A percentile compares a stretch with the other conserved stretches of the same genome.
phyloP scores from a whole-genome alignment of 805 yeast species.

The Saturnispora bothae region DNA sequence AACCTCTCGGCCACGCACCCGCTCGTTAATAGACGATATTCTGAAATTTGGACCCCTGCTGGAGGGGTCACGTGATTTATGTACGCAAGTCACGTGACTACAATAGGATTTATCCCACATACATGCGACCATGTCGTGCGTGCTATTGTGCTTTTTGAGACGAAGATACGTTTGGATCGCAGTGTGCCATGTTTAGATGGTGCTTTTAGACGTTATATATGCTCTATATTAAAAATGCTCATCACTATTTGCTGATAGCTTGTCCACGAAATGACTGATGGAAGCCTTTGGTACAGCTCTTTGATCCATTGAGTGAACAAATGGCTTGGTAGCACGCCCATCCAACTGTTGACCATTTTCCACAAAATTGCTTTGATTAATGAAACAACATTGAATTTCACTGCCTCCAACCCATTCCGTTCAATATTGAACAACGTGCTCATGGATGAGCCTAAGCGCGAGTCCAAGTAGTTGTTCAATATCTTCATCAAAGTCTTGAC shows the following conservation, averaged over 20 bases:
- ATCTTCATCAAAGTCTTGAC: slow-evolving; percentile 17
- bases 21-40: no score
- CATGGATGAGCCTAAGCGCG: slow-evolving; percentile 6
- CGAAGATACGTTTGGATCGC: no score
- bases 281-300: neutral
- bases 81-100: neutral
- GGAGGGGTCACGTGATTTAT: no score
- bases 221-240: no score
- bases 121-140: no score
- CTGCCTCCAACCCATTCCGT: slow-evolving; percentile 12
- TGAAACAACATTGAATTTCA: slow-evolving; percentile 11
- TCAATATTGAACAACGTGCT: slow-evolving; percentile 13
- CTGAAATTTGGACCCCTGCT: no score
- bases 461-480: slow-evolving; percentile 5
- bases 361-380: slow-evolving; percentile 14
- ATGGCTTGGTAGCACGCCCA: slow-evolving; percentile 6
- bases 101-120: neutral
- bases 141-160: no score
- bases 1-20: slow-evolving; percentile 19
- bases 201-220: no score
- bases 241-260: no score
- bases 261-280: no score
- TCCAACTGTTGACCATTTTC: slow-evolving; percentile 16
- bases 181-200: no score
- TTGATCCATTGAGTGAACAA: slow-evolving; percentile 10